Evolutionary conservation across 495 filamentous ascomycete genomes (phyloP).

Genomic region (Halenospora varia): DNA sequence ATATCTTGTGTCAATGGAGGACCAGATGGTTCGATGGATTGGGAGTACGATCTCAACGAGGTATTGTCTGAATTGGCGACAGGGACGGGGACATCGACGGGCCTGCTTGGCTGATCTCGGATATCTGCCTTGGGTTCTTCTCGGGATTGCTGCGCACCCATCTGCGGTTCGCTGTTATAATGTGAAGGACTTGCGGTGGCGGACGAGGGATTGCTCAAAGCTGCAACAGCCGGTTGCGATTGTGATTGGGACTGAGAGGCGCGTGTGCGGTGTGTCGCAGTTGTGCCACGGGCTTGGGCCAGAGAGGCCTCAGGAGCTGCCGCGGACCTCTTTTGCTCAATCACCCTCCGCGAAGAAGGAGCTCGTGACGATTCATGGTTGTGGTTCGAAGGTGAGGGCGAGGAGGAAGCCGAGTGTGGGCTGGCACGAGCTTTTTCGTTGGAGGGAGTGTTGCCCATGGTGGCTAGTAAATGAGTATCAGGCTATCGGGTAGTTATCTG

Average conservation of each 20-base stretch:
- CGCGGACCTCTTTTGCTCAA: conserved; percentile 38
- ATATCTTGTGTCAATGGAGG: conserved; percentile 41
- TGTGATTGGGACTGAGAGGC: conserved; percentile 28
- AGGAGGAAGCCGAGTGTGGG: conserved; percentile 4
- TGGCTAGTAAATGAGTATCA: conserved; percentile 5
- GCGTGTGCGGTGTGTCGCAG: conserved; percentile 36
- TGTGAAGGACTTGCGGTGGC: conserved; percentile 16
- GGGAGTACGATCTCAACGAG: conserved; percentile 22
- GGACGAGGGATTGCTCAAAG: conserved; percentile 15
- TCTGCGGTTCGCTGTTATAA: conserved; percentile 21
- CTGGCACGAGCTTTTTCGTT: conserved; percentile 26
- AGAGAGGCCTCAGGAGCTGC: conserved; percentile 50
- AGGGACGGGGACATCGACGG: conserved; percentile 46
- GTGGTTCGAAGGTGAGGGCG: conserved; percentile 20
- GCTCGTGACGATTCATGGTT: conserved; percentile 31
- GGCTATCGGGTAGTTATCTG: conserved; percentile 1
- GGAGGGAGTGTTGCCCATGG: conserved; percentile 41
- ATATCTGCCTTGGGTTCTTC: conserved; percentile 12
- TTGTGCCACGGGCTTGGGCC: conserved; percentile 45
- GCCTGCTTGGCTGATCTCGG: conserved; percentile 38
- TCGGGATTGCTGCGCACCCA: conserved; percentile 17
- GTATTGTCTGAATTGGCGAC: conserved; percentile 19
- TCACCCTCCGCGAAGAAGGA: conserved; percentile 18
- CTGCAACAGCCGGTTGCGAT: conserved; percentile 34
- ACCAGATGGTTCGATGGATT: conserved; percentile 32